Evolutionary conservation across 2,329 filamentous ascomycete genomes (phyloP).

Genomic region (Talaromyces sp.): DNA sequence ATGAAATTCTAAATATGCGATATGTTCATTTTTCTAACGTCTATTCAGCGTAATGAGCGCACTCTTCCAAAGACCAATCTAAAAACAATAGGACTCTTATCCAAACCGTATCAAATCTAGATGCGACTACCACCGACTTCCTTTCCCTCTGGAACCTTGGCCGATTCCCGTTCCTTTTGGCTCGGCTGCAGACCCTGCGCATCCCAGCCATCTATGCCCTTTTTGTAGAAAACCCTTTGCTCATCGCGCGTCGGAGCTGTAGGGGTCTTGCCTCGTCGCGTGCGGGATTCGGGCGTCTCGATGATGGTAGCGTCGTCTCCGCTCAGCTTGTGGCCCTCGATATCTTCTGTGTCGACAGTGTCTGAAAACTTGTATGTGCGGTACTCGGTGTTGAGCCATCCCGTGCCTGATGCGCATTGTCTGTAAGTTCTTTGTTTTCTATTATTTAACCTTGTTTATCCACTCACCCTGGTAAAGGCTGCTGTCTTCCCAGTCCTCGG

Average conservation of each 20-base stretch:
- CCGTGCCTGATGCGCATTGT: constrained; percentile 55
- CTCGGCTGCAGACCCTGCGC: constrained; percentile 37
- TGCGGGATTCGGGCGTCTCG: constrained; percentile 38
- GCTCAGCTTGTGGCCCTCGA: constrained; percentile 26
- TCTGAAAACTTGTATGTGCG: constrained; percentile 62
- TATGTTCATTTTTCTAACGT: background rate
- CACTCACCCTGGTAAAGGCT: constrained; percentile 34
- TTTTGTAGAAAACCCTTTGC: constrained; percentile 34
- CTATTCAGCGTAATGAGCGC: background rate
- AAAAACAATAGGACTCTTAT: background rate
- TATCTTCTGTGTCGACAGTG: constrained; percentile 43
- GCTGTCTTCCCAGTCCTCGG: constrained; percentile 68
- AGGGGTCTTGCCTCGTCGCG: constrained; percentile 33
- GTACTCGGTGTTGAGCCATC: constrained; percentile 69
- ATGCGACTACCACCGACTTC: constrained; percentile 28
- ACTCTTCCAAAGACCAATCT: background rate
- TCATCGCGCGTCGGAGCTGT: constrained; percentile 28
- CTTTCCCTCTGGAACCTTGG: constrained; percentile 27
- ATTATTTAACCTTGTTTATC: constrained; percentile 17
- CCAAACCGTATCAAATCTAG: background rate
- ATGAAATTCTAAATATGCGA: background rate
- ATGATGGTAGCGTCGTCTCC: constrained; percentile 36
- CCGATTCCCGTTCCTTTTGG: constrained; percentile 27
- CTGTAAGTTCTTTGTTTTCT: background rate
- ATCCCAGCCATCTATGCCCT: constrained; percentile 38